Base-by-base conservation (phyloP, 1,139 yeast species). In the Kodamaea sp. region DNA sequence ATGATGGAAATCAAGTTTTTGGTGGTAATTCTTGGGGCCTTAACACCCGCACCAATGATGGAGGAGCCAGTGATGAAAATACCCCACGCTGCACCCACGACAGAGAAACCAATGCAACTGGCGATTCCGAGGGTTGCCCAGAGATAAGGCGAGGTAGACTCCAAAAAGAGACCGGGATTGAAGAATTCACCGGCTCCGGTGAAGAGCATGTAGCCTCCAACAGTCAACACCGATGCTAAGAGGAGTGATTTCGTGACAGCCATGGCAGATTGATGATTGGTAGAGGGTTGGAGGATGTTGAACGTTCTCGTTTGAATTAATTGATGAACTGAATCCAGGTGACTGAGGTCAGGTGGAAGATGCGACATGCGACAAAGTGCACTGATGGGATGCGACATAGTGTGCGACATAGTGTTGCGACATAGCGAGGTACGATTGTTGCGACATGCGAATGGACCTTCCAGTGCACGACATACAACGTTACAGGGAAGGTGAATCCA, bases 81-180 rank as follows among this genome's bases (percentile, higher is more conserved):
- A 45, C 99, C 99, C 97, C 98, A 92, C 9, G 98, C 98, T 13
- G 98, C 98, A 28, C 98, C 99, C 29, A 90, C 84, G 13, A 94
- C 97, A 36, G 95, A 83, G 42, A 94, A 74, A 10, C 98, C 97
- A 51, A 94, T 89, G 64, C 98, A 92, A 38, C 81, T 64, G n/a
- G 85, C 83, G 46, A 94, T 88, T 38, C 99, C 99, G 47, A 89
- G 65, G 46, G 79, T 77, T 15, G 97, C 97, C 98, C 98, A 94
- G 82, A 92, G 78, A 59, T 92, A 92, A 10, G 99, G 99, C 13
- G 97, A 88, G 2, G 95, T 83, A 22, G 83, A 70, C 49, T 82
- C 79, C 47, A 94, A 74, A 57, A 92, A 90, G 50, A 82, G 81
- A 32, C 98, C 98, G 39, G 90, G 78, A 59, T 90, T 85, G 71